Conservation (phyloP, 2,329 filamentous ascomycete genomes). For the Colletotrichum tropicale region DNA sequence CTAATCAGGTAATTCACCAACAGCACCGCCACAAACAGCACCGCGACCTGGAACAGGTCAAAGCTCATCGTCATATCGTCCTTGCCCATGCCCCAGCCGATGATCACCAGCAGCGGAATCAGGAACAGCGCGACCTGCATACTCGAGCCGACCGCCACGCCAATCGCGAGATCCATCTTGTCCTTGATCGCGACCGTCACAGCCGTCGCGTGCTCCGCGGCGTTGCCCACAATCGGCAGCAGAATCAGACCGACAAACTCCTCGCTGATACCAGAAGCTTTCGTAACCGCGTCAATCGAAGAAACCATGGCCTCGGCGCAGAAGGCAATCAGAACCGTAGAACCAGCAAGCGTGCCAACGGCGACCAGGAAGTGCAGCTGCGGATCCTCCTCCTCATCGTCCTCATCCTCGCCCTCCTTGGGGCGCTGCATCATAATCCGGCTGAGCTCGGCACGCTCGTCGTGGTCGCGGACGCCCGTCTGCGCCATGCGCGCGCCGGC, state of each 20-base stretch:
- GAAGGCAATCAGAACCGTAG: constrained; percentile 80
- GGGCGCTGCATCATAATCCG: constrained; percentile 46
- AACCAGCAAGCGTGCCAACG: constrained; percentile 70
- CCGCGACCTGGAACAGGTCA: constrained; percentile 87
- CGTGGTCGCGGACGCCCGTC: constrained; percentile 36
- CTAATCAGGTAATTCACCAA: constrained; percentile 86
- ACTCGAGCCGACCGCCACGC: constrained; percentile 78
- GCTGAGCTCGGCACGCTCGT: constrained; percentile 45
- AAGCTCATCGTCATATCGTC: constrained; percentile 84
- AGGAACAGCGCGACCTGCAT: constrained; percentile 84
- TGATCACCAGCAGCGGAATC: constrained; percentile 76
- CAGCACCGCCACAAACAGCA: constrained; percentile 82
- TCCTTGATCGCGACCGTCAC: constrained; percentile 82
- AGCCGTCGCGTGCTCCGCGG: constrained; percentile 81
- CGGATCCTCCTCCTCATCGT: constrained; percentile 77
- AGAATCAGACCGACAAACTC: constrained; percentile 83
- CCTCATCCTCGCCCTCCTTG: constrained; percentile 55
- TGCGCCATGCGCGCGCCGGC: constrained; percentile 43
- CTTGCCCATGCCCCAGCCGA: constrained; percentile 76
- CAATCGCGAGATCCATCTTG: constrained; percentile 85
- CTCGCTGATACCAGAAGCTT: constrained; percentile 63
- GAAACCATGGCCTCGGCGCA: constrained; percentile 82
- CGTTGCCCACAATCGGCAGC: constrained; percentile 82
- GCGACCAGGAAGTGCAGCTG: constrained; percentile 77
- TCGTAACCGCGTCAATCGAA: constrained; percentile 72